A percentile compares a stretch with the other conserved stretches of the same genome.
These are phyloP conservation scores for Phytopythium litorale DNA, from an alignment of 352 stramenopile genomes.

Conservation along the genomic window DNA sequence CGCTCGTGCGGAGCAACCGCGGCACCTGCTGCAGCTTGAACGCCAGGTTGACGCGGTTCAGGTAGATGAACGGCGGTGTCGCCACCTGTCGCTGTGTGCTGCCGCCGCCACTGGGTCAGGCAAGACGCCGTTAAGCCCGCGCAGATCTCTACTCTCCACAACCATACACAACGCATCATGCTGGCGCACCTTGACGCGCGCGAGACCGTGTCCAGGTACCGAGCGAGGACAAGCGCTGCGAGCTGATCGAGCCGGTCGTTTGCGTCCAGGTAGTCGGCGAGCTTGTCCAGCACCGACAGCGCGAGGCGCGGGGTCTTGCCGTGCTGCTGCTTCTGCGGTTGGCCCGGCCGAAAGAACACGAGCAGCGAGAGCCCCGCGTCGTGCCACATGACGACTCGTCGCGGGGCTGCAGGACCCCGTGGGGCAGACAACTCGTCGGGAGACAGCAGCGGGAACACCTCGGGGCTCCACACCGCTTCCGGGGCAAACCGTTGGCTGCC, in stretches of 20 bases:
- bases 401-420: background rate
- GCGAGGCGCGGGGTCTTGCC: constrained; percentile 6
- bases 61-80: constrained; percentile 43
- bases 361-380: constrained; percentile 50
- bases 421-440: background rate
- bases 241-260: constrained; percentile 32
- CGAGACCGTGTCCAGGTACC: constrained; percentile 13
- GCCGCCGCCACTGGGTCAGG: background rate
- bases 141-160: background rate
- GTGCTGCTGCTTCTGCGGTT: background rate
- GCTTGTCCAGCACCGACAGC: constrained; percentile 13
- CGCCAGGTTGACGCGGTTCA: constrained; percentile 50
- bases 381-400: constrained; percentile 42
- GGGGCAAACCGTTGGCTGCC: constrained; percentile 8
- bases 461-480: constrained; percentile 40
- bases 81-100: constrained; percentile 3
- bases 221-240: constrained; percentile 28
- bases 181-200: background rate
- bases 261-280: constrained; percentile 21
- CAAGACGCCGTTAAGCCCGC: background rate
- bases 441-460: constrained; percentile 21
- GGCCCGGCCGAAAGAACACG: constrained; percentile 20
- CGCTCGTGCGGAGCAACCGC: constrained; percentile 45
- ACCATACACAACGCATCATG: background rate
- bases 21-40: constrained; percentile 52